Evolutionary conservation across 1,284 basidiomycete species (phyloP).

Genomic region (Singerocomus rubriflavus): DNA sequence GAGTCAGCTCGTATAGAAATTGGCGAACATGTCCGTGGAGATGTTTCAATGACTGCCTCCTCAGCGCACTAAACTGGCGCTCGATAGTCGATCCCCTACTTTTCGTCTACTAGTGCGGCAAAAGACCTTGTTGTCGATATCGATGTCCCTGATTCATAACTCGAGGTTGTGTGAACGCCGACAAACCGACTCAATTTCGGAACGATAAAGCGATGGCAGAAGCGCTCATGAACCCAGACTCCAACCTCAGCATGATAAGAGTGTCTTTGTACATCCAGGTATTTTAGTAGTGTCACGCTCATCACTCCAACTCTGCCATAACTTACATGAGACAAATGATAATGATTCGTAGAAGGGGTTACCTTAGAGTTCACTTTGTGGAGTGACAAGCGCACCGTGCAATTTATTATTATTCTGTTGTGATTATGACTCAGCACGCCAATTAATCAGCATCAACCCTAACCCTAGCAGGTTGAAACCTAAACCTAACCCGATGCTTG

Average conservation of each 20-base stretch:
- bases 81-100: too few species aligned
- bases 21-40: constrained; percentile 51
- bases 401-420: too few species aligned
- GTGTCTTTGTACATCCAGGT: constrained; percentile 24
- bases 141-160: constrained; percentile 9
- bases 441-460: constrained; percentile 11
- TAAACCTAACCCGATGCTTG: constrained; percentile 35
- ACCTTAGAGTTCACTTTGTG: too few species aligned
- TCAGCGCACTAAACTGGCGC: neutral
- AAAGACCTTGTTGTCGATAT: constrained; percentile 3
- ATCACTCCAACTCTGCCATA: too few species aligned
- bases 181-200: constrained; percentile 39
- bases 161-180: constrained; percentile 39
- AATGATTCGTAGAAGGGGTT: too few species aligned
- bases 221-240: constrained; percentile 44
- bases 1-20: constrained; percentile 39
- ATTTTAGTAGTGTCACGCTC: too few species aligned
- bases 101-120: constrained; percentile 4
- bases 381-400: too few species aligned
- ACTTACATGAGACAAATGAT: too few species aligned
- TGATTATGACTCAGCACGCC: too few species aligned
- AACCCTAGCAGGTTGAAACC: constrained; percentile 20
- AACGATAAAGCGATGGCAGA: constrained; percentile 27
- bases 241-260: constrained; percentile 49
- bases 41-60: constrained; percentile 36